Base-by-base conservation (phyloP, 2,329 filamentous ascomycete species). In the Monilinia laxa region DNA sequence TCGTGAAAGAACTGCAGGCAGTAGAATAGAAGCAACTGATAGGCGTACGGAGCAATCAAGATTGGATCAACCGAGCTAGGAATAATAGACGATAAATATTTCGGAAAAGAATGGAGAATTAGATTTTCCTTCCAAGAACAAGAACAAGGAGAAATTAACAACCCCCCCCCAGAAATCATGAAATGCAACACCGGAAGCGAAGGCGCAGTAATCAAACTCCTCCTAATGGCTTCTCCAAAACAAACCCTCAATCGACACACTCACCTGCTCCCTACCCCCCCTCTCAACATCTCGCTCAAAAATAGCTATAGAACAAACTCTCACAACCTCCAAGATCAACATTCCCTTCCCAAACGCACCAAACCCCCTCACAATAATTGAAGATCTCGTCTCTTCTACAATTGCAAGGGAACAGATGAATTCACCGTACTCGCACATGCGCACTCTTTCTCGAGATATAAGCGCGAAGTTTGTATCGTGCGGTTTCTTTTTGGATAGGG, bases 401-500 rank as follows among this genome's bases (percentile, higher is more conserved):
- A n/a, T n/a, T n/a, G n/a, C 28, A 58, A 58, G 9, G 23, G 40
- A 18, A 42, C 63, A 4, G 38, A 4, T 2, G 53, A 58, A 49
- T 47, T 65, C 31, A 28, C 25, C 20, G 23, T 7, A 40, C 31
- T 0, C 25, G 16, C 6, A 25, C 23, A 51, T 2, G 42, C 40
- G 4, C 40, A 42, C 10, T 51, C 49, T 28, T 28, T 28, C 1
- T 28, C 28, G 28, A 28, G 4, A 28, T 28, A 28, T 25, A 2
- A 12, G 12, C 16, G 12, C 10, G 28, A 47, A 20, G 11, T 56
- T 16, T 42, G 20, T 28, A 57, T 70, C 14, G 42, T 49, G 14
- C 58, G 65, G n/a, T 68, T 67, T 18, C 40, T 45, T 3, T 70
- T 70, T n/a, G n/a, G 66, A 16, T 63, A 67, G n/a, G 18, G 12